Base-by-base conservation (phyloP, 306 rosid species). In the Cercis canadensis region DNA sequence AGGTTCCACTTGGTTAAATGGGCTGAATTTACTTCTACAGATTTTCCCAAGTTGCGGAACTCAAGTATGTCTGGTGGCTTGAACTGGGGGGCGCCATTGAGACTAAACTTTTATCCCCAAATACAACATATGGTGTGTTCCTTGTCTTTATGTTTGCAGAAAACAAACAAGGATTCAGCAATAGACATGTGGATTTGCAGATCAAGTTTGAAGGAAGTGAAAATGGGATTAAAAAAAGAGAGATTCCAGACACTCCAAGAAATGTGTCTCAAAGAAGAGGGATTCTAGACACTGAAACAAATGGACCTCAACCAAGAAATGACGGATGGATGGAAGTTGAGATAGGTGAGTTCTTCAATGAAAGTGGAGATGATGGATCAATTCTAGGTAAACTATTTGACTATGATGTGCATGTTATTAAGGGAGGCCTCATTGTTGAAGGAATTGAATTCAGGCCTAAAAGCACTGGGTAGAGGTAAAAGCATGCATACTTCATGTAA, bases 391-490 rank as follows among this genome's bases (percentile, higher is more conserved):
- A 54, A 9, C 39, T 77, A 12, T 66, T 12, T n/a, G 56, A 59
- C 41, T 37, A 60, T 11, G 14, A 13, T 41, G 0, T 2, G 2
- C 11, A 2, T 9, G 36, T 4, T 10, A 0, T 0, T 0, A 62
- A 62, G 45, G 3, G 21, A 12, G 78, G 82, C 24, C 75, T 82
- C 45, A 36, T 77, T 73, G 77, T 73, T 2, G 77, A 72, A 57
- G 80, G 85, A 24, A 21, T 80, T 65, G 88, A 80, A 63, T n/a
- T 84, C 21, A 80, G 81, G 58, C 85, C 85, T 8, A 71, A 32
- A 49, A 8, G 0, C 19, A 47, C 4, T 12, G 61, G 8, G 31
- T 31, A 31, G n/a, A n/a, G n/a, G n/a, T n/a, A n/a, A n/a, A n/a
- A n/a, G n/a, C n/a, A n/a, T n/a, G n/a, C n/a, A n/a, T n/a, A n/a